Evolutionary conservation across 495 filamentous ascomycete species (phyloP).

Genomic region (Clohesyomyces aquaticus): DNA sequence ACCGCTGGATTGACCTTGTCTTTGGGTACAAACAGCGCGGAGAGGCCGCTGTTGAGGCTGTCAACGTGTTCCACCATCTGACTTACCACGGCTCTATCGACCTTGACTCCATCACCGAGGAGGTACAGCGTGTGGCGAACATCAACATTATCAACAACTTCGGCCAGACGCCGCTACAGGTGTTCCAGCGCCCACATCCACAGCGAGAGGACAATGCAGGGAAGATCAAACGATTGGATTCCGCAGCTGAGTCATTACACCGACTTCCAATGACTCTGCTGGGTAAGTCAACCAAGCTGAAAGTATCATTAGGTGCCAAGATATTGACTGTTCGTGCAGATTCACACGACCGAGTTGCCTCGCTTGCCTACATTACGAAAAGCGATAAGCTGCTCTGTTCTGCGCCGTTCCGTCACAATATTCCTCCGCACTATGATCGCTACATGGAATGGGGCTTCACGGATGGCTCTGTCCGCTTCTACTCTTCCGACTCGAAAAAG

Average conservation of each 20-base stretch:
- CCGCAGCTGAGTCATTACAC: slow-evolving; percentile 73
- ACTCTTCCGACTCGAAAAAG: slow-evolving; percentile 74
- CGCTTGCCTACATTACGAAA: slow-evolving; percentile 75
- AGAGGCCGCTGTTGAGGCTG: slow-evolving; percentile 85
- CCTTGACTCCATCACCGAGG: slow-evolving; percentile 87
- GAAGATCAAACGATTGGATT: slow-evolving; percentile 73
- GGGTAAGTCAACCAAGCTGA: not conserved
- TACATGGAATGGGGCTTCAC: slow-evolving; percentile 96
- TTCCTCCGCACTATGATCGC: slow-evolving; percentile 84
- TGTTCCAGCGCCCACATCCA: slow-evolving; percentile 81
- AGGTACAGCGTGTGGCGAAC: slow-evolving; percentile 77
- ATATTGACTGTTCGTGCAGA: slow-evolving; percentile 48
- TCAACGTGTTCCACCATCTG: slow-evolving; percentile 94
- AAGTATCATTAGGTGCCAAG: not conserved
- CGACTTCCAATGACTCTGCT: slow-evolving; percentile 81
- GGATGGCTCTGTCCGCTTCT: slow-evolving; percentile 91
- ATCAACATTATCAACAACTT: slow-evolving; percentile 99
- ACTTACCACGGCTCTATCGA: slow-evolving; percentile 94
- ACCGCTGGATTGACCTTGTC: slow-evolving; percentile 94
- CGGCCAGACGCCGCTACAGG: slow-evolving; percentile 93
- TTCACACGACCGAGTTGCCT: slow-evolving; percentile 76
- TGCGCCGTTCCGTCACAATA: slow-evolving; percentile 79
- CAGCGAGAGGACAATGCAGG: slow-evolving; percentile 65
- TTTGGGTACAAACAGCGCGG: slow-evolving; percentile 96
- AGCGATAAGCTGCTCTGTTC: slow-evolving; percentile 83